These are phyloP conservation scores for Gossypium herbaceum DNA, from an alignment of 345 rosid genomes.

Conservation along the genomic window DNA sequence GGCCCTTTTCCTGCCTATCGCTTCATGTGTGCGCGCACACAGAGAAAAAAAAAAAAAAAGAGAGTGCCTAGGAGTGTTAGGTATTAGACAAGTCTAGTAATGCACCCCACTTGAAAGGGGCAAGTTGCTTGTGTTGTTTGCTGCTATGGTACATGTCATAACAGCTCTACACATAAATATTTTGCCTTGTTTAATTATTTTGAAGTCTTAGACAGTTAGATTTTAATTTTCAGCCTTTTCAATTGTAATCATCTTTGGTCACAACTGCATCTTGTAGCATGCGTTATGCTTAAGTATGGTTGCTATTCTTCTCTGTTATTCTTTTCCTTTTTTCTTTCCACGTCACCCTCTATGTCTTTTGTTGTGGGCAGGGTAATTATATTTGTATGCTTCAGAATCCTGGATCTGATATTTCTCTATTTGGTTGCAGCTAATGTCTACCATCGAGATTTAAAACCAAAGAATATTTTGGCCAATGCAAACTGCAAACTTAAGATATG, in stretches of 20 bases:
- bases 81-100: no score
- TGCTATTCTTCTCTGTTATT: neutral
- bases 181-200: neutral
- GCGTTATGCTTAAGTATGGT: neutral
- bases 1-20: no score
- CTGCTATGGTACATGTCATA: no score
- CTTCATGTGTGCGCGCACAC: no score
- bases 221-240: neutral
- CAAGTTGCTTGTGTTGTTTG: no score
- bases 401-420: conserved; percentile 15
- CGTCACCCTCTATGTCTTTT: neutral
- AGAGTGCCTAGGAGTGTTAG: no score
- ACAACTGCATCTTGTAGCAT: neutral
- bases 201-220: neutral
- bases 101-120: no score
- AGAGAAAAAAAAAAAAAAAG: no score
- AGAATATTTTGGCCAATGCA: conserved; percentile 97
- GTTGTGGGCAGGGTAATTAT: neutral
- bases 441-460: conserved; percentile 92
- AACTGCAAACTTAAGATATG: conserved; percentile 94
- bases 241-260: neutral
- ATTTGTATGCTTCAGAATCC: neutral
- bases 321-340: neutral
- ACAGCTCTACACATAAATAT: no score
- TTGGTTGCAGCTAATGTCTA: conserved; percentile 82